Conservation (phyloP, 805 yeast species). For the Cyberlindnera xylosilytica region DNA sequence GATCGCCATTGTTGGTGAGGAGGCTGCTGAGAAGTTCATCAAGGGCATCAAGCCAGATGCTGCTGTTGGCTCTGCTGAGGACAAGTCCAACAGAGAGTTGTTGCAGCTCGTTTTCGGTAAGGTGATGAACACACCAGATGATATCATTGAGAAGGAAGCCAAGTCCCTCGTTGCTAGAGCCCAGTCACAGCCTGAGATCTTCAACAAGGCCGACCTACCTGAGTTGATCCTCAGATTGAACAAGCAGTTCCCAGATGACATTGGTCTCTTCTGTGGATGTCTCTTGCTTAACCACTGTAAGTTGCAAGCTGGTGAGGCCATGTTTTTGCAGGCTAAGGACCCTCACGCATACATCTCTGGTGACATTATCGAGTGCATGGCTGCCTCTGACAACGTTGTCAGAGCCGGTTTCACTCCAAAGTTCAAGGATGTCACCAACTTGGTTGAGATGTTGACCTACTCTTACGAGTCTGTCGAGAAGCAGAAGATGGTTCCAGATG, state of each 20-base stretch:
- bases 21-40: constrained; percentile 51
- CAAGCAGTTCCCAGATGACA: constrained; percentile 87
- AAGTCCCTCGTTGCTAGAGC: constrained; percentile 67
- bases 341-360: constrained; percentile 98
- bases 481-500: constrained; percentile 78
- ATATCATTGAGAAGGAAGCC: constrained; percentile 53
- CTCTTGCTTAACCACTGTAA: constrained; percentile 84
- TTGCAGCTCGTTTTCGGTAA: constrained; percentile 74
- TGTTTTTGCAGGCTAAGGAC: constrained; percentile 93
- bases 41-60: constrained; percentile 43
- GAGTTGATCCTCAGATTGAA: constrained; percentile 73
- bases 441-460: constrained; percentile 90
- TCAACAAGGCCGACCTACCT: constrained; percentile 54
- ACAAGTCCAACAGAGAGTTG: constrained; percentile 54
- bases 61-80: constrained; percentile 45
- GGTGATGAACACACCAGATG: constrained; percentile 80
- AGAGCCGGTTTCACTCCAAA: constrained; percentile 99
- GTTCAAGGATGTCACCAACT: constrained; percentile 89
- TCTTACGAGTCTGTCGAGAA: constrained; percentile 84
- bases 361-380: constrained; percentile 99
- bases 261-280: constrained; percentile 96
- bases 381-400: constrained; percentile 97
- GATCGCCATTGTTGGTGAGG: constrained; percentile 62
- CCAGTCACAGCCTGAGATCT: constrained; percentile 50
- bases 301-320: constrained; percentile 87